Evolutionary conservation across 2,329 filamentous ascomycete species (phyloP).

Genomic region (Blastomyces silverae): DNA sequence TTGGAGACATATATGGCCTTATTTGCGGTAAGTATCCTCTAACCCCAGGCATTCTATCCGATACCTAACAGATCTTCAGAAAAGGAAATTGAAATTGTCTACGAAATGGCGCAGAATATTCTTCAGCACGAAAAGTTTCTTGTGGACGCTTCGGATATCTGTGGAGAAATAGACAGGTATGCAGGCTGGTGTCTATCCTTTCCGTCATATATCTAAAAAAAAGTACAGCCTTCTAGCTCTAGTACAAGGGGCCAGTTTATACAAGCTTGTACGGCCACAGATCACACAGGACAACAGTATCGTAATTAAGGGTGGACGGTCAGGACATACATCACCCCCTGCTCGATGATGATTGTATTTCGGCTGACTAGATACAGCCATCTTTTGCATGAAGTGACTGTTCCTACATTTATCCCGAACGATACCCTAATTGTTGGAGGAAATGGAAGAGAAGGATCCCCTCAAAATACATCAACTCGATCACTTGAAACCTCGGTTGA

Average conservation of each 20-base stretch:
- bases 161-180: constrained; percentile 72
- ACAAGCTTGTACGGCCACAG: constrained; percentile 62
- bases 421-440: constrained; percentile 65
- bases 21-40: constrained; percentile 62
- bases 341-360: constrained; percentile 15
- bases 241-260: constrained; percentile 65
- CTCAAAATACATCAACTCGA: constrained; percentile 3
- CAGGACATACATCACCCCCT: constrained; percentile 22
- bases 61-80: constrained; percentile 45
- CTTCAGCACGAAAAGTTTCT: constrained; percentile 63
- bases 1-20: constrained; percentile 76
- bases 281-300: constrained; percentile 66
- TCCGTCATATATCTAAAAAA: constrained; percentile 11
- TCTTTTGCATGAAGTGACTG: constrained; percentile 75
- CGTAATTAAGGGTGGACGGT: constrained; percentile 67
- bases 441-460: constrained; percentile 4
- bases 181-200: not conserved
- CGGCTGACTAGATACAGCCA: constrained; percentile 46
- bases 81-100: constrained; percentile 80
- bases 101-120: constrained; percentile 64
- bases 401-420: constrained; percentile 76
- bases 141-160: constrained; percentile 63
- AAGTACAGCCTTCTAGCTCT: constrained; percentile 63
- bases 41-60: not conserved
- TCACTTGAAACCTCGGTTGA: constrained; percentile 8